Evolutionary conservation across 2,329 filamentous ascomycete genomes (phyloP), one percentile per base, ranked within the genome.

Genomic region (Elsinoe ampelina): DNA sequence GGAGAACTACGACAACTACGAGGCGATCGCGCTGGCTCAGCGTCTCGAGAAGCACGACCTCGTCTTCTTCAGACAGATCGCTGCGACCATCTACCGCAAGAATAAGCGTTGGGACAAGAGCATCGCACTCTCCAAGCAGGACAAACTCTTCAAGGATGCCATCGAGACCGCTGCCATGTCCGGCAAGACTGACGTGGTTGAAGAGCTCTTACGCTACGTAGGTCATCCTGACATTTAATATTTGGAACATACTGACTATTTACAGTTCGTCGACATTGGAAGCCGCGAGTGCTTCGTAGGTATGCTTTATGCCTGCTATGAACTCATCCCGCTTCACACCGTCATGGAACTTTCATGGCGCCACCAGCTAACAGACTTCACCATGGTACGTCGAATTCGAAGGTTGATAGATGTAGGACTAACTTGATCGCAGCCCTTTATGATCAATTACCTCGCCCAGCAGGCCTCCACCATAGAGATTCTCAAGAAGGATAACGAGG

Each of bases 81-180:
- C 93, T 3, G 90, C 95, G 63, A 95, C 81, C 75, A 98, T 98
- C 73, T 98, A 97, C 78, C 90, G 95, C 72, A 98, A 97, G 82
- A 97, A 95, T 80, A 97, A 97, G 86, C 84, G 93, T 62, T 98
- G 95, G 95, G 92, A 97, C 77, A 97, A 97, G 77, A 96, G 91
- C 3, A 98, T 98, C 72, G 83, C 89, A 34, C 78, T 98, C 47
- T 97, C 92, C 13, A 98, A 98, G 80, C 92, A 98, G 72, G 93
- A 98, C 78, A 97, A 96, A 81, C 79, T 98, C 13, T 98, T 93
- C 85, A 97, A 96, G 80, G 93, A 98, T 75, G 93, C 95, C 22
- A 97, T 98, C 61, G 93, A 98, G 80, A 98, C 93, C 12, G 83
- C 95, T 32, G 93, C 93, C 26, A 87, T 96, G 57, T 97, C 92